These are phyloP conservation scores for Hypoxylon trugodes DNA, from an alignment of 495 filamentous ascomycete species.

Conservation along the genomic window DNA sequence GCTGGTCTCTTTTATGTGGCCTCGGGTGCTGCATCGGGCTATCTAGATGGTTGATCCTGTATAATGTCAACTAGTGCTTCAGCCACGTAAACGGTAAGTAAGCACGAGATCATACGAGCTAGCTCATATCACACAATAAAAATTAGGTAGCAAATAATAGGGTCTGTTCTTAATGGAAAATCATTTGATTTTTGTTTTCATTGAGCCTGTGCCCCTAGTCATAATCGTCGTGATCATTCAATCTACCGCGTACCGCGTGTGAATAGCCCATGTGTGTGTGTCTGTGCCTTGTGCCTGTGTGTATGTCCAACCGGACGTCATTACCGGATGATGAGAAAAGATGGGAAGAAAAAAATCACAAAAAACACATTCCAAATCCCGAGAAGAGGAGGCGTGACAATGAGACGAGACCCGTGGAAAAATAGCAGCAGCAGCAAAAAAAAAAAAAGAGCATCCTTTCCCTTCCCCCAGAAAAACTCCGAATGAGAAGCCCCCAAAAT, in stretches of 20 bases:
- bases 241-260: constrained; percentile 36
- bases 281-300: background rate
- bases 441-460: background rate
- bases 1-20: constrained; percentile 13
- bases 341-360: too few relatives aligned
- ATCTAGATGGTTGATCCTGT: constrained; percentile 19
- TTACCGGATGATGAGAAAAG: constrained; percentile 39
- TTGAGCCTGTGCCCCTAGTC: constrained; percentile 27
- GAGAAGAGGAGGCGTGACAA: constrained; percentile 17
- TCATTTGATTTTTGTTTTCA: constrained; percentile 36
- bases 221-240: constrained; percentile 42
- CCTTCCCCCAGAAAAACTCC: constrained; percentile 5
- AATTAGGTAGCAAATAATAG: constrained; percentile 2
- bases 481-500: constrained; percentile 22
- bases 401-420: constrained; percentile 24
- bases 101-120: constrained; percentile 26
- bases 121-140: constrained; percentile 12
- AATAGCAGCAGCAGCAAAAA: too few relatives aligned
- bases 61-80: constrained; percentile 18
- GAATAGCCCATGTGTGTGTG: constrained; percentile 21
- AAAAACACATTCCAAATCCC: constrained; percentile 26
- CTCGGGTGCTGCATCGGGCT: constrained; percentile 12
- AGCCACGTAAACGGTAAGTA: constrained; percentile 32
- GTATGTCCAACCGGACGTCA: constrained; percentile 37
- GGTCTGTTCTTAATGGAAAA: constrained; percentile 7